Conservation (phyloP, 148 eudicot species). For the Talinum fruticosum region DNA sequence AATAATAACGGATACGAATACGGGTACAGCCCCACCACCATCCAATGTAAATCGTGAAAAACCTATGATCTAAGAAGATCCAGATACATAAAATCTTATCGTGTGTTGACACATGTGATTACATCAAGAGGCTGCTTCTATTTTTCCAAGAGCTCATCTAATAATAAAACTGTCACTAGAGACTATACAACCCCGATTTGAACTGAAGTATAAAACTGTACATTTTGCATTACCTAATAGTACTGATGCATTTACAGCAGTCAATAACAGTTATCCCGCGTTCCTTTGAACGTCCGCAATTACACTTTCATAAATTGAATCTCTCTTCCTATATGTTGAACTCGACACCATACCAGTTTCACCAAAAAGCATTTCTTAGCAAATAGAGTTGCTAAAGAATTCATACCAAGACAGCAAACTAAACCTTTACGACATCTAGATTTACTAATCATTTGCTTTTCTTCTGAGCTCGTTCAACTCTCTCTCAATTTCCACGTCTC, state of each 20-base stretch:
- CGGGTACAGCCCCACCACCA: too few species aligned
- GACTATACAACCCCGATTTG: too few species aligned
- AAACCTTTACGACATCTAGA: conserved; percentile 17
- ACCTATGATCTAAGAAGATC: too few species aligned
- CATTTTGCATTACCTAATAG: not conserved
- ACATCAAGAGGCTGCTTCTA: too few species aligned
- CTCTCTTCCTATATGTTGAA: conserved; percentile 7
- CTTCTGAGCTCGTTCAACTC: conserved; percentile 77
- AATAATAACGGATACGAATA: too few species aligned
- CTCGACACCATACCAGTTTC: conserved; percentile 9
- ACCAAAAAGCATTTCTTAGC: conserved; percentile 12
- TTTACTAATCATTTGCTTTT: conserved; percentile 66
- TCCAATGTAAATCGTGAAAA: too few species aligned
- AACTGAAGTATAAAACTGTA: not conserved
- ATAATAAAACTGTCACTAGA: too few species aligned
- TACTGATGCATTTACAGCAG: conserved; percentile 16
- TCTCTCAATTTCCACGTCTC: conserved; percentile 71
- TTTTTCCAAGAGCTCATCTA: too few species aligned
- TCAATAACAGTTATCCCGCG: conserved; percentile 11
- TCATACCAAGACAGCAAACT: conserved; percentile 5
- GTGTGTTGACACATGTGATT: too few species aligned
- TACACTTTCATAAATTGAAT: not conserved
- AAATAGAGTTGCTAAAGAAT: not conserved
- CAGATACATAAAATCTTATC: too few species aligned
- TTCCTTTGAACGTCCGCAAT: conserved; percentile 8